Evolutionary conservation across 2,329 filamentous ascomycete genomes (phyloP).

Genomic region (Botrytis porri): DNA sequence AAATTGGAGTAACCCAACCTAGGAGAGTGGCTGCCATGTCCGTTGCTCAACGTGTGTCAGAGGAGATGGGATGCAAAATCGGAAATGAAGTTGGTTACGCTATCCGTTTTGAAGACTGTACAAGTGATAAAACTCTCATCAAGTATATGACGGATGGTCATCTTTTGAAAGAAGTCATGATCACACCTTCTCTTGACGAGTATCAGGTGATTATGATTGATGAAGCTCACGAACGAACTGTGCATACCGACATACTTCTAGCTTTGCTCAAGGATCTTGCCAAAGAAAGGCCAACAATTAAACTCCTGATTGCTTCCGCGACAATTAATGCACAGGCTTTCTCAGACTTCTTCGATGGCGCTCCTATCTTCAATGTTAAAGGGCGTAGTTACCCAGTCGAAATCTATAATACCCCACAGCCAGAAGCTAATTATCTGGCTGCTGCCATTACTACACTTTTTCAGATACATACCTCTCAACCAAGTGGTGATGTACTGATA

Average conservation of each 20-base stretch:
- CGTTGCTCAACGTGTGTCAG: slow-evolving; percentile 91
- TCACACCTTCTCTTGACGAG: slow-evolving; percentile 75
- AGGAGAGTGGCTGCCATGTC: slow-evolving; percentile 96
- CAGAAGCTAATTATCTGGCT: slow-evolving; percentile 89
- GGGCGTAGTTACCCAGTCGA: slow-evolving; percentile 87
- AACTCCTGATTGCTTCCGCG: slow-evolving; percentile 87
- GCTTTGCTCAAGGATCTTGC: slow-evolving; percentile 87
- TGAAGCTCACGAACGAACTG: slow-evolving; percentile 91
- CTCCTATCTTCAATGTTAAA: slow-evolving; percentile 92
- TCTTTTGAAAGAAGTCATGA: slow-evolving; percentile 84
- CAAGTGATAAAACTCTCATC: slow-evolving; percentile 83
- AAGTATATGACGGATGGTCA: slow-evolving; percentile 99
- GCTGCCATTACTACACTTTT: slow-evolving; percentile 92
- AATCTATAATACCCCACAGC: slow-evolving; percentile 84
- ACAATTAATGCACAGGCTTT: slow-evolving; percentile 96
- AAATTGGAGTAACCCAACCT: slow-evolving; percentile 91
- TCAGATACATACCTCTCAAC: slow-evolving; percentile 87
- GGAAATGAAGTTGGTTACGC: slow-evolving; percentile 92
- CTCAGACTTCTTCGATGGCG: slow-evolving; percentile 84
- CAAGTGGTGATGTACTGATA: slow-evolving; percentile 83
- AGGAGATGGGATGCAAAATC: slow-evolving; percentile 86
- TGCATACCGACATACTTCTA: slow-evolving; percentile 86
- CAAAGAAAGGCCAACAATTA: slow-evolving; percentile 77
- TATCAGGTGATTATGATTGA: slow-evolving; percentile 95
- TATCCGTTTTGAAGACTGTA: slow-evolving; percentile 92